Base-by-base conservation (phyloP, 2,329 filamentous ascomycete genomes). In the Pyrenochaeta sp. region DNA sequence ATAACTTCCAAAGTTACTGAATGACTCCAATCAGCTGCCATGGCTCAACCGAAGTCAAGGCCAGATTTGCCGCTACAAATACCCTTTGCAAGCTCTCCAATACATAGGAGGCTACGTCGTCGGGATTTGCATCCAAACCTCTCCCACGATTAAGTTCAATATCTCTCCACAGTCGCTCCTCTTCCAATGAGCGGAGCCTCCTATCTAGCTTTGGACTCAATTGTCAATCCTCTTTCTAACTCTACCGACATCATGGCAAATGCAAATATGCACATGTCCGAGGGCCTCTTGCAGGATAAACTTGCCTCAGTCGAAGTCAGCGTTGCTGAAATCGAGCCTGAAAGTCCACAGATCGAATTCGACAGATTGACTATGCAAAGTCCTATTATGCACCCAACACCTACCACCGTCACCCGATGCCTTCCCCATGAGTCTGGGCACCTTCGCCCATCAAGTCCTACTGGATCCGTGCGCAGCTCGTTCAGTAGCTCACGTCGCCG, bases 381-480 rank as follows among this genome's bases (percentile, higher is more conserved):
- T 12, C 40, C 40, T 43, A 10, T 43, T 15, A 25, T 43, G 2
- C 40, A 43, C 19, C 40, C 40, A 3, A 43, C n/a, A 25, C 40
- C 40, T 12, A 8, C 19, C 3, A 13, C 19, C 8, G 7, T 43
- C 22, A 43, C 25, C 7, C 22, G 19, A 25, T 13, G 19, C 13
- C 49, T 39, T 51, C 37, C 36, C 25, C 22, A 19, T 9, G 37
- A 43, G 15, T 10, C 40, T 19, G 40, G 40, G 3, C 40, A 43
- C 37, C 51, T 43, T 22, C 56, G 56, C 22, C 36, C 56, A 15
- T 27, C 56, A n/a, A 58, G 56, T 32, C 56, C 56, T 13, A 58
- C 56, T 30, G 56, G 56, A 32, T 58, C 56, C 27, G 50, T 58
- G 2, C 50, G 51, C 22, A 53, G 50, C 47, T 53, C 46, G 5